These are phyloP conservation scores for Ensete glaucum DNA, from an alignment of 176 grass and related monocot genomes.

Conservation along the genomic window DNA sequence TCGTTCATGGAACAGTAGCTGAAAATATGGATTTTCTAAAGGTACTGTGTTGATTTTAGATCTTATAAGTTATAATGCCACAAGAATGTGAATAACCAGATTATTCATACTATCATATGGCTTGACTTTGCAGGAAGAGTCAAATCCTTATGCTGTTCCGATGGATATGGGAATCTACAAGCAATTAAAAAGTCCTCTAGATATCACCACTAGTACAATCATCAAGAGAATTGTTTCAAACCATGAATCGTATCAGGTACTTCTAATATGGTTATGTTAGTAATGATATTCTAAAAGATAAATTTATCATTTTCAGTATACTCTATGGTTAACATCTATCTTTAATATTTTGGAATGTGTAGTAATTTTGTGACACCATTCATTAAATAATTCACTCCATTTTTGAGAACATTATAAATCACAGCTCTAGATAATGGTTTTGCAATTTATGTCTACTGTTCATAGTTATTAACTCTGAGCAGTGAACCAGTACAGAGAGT, in stretches of 20 bases:
- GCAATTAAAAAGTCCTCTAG: constrained; percentile 65
- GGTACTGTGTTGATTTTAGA: background rate
- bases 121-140: constrained; percentile 52
- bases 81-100: constrained; percentile 10
- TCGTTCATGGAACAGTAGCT: constrained; percentile 9
- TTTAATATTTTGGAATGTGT: too few relatives aligned
- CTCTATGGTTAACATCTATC: too few relatives aligned
- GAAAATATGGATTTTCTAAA: constrained; percentile 13
- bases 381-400: too few relatives aligned
- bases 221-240: constrained; percentile 95
- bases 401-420: too few relatives aligned
- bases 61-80: background rate
- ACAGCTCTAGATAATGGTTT: too few relatives aligned
- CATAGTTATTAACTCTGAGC: too few relatives aligned
- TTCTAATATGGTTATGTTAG: background rate
- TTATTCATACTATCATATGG: background rate
- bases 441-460: too few relatives aligned
- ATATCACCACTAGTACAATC: constrained; percentile 92
- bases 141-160: constrained; percentile 80
- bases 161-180: constrained; percentile 65
- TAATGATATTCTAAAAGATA: background rate
- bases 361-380: too few relatives aligned
- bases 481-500: too few relatives aligned
- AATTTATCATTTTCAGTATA: background rate
- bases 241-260: constrained; percentile 95